phyloP scores from a whole-genome alignment of 208 protist species.

The Strigomonas culicis region DNA sequence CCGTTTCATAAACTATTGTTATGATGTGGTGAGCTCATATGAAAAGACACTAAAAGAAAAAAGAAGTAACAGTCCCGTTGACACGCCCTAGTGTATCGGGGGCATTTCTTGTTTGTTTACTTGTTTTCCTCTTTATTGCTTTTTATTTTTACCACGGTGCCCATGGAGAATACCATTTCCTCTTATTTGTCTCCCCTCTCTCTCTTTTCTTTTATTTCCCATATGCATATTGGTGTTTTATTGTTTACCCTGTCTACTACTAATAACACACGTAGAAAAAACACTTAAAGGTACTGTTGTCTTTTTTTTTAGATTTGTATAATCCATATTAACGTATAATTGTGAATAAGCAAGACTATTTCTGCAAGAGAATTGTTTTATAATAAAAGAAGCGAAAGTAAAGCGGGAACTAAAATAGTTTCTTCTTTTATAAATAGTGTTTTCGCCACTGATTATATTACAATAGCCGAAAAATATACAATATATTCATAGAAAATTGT shows the following conservation, averaged over 20 bases:
- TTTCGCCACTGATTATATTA: conserved; percentile 4
- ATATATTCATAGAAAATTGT: no score
- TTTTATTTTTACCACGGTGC: no score
- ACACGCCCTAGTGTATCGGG: no score
- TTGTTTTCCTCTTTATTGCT: conserved; percentile 3
- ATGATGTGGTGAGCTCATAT: conserved; percentile 11
- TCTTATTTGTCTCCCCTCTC: not conserved
- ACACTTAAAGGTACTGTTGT: no score
- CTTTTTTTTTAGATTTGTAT: no score
- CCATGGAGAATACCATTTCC: no score
- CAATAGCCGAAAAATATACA: not conserved
- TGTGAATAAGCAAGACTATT: no score
- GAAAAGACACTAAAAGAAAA: not conserved
- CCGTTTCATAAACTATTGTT: conserved; percentile 52
- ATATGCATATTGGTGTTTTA: not conserved
- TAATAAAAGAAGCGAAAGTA: not conserved
- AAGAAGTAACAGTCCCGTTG: no score
- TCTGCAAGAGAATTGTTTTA: not conserved
- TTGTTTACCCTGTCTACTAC: not conserved
- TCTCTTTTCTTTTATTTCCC: not conserved
- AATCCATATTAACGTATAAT: no score
- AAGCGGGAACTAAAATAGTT: not conserved
- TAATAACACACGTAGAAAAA: no score
- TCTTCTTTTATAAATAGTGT: conserved; percentile 1
- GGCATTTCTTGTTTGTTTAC: not conserved